A percentile compares a stretch with the other conserved stretches of the same genome.
phyloP scores from a whole-genome alignment of 345 rosid species.

The Gossypium longicalyx region DNA sequence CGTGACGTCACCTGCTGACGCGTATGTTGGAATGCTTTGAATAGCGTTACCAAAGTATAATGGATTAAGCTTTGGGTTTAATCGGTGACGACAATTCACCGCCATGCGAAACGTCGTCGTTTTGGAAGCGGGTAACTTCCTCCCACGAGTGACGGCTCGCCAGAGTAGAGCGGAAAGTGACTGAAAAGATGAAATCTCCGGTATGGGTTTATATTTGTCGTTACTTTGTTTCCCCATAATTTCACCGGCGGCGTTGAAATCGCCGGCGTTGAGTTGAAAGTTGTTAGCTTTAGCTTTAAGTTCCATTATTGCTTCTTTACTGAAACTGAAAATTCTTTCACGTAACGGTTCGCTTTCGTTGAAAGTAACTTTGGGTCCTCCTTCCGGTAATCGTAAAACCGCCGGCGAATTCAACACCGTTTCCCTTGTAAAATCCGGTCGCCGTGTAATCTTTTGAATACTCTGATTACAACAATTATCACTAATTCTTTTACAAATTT shows the following conservation, averaged over 20 bases:
- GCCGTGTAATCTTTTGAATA: conserved; percentile 27
- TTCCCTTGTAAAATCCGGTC: conserved; percentile 63
- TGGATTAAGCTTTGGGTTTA: conserved; percentile 63
- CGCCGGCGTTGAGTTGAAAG: conserved; percentile 16
- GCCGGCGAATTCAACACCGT: conserved; percentile 61
- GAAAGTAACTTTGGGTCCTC: conserved; percentile 74
- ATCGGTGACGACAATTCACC: conserved; percentile 70
- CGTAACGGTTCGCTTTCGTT: conserved; percentile 57
- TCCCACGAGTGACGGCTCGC: conserved; percentile 81
- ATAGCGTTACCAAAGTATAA: conserved; percentile 91
- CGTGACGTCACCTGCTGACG: conserved; percentile 64
- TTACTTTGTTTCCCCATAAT: conserved; percentile 61
- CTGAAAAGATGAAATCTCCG: conserved; percentile 87
- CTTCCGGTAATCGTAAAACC: conserved; percentile 56
- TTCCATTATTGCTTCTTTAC: conserved; percentile 51
- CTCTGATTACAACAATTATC: background rate
- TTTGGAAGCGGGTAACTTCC: conserved; percentile 49
- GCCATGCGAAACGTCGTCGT: conserved; percentile 92
- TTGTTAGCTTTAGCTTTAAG: conserved; percentile 63
- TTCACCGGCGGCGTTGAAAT: conserved; percentile 47
- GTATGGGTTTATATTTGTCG: conserved; percentile 34
- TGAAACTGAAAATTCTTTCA: conserved; percentile 86
- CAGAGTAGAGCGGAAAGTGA: conserved; percentile 71
- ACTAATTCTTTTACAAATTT: conserved; percentile 46
- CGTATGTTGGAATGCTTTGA: conserved; percentile 78